Base-by-base conservation (phyloP, 441 rosid species). In the Arabidopsis hybrid region DNA sequence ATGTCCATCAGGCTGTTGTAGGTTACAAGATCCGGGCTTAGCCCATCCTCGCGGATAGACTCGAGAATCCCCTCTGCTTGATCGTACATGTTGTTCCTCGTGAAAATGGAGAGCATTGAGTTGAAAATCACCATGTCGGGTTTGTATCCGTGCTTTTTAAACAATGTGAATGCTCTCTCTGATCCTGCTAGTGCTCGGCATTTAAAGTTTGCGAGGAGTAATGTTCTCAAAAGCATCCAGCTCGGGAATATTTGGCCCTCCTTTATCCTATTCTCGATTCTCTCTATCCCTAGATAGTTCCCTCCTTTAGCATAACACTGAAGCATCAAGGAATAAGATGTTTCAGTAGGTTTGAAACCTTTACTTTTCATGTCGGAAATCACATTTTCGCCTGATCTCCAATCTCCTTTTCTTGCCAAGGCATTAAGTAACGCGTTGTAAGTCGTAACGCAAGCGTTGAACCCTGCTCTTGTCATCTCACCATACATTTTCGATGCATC, bases 191-290 rank as follows among this genome's bases (percentile, higher is more conserved):
- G 76, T 58, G 87, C 65, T 74, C 96, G 82, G 73, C 97, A 91
- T 75, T 82, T 93, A 81, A 81, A 85, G 81, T 88, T 67, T 71
- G 87, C 85, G 50, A 91, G 91, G 47, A 93, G 68, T 31, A 93
- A 90, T n/a, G 97, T 80, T 82, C 98, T 86, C 79, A 93, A 80
- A 55, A 93, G 85, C 84, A 93, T 87, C 98, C 97, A 91, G 88
- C 95, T 93, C 8, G 97, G 93, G 77, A 83, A 93, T 62, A 93
- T 88, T 16, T 60, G 77, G 9, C 98, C 96, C 10, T 78, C 80
- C 8, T 79, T 76, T 45, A 93, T 91, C 73, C 84, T 89, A 17
- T 81, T 80, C 83, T 90, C 97, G 29, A 90, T 79, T 76, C 70
- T 84, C 79, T 83, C 89, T 59, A 93, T 84, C 65, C 98, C 98